Evolutionary conservation across 2,329 filamentous ascomycete genomes (phyloP).

Genomic region (Elsinoe batatas): DNA sequence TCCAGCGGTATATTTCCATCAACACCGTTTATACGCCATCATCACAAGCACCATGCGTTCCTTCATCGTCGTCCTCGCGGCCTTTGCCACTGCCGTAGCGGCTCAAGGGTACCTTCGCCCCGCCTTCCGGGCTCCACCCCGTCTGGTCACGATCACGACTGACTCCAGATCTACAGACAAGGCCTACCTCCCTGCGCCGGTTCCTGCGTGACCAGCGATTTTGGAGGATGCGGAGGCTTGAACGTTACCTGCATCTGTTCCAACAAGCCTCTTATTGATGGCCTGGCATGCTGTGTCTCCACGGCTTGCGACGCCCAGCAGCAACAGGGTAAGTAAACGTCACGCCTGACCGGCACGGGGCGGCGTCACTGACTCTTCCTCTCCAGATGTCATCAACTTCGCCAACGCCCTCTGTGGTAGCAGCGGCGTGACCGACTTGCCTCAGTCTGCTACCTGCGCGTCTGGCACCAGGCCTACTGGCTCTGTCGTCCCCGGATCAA

Average conservation of each 20-base stretch:
- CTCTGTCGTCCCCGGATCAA: neutral
- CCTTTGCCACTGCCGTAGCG: neutral
- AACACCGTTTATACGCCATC: too few relatives aligned
- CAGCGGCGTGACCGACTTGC: conserved; percentile 30
- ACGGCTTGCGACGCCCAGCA: conserved; percentile 26
- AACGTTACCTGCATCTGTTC: conserved; percentile 36
- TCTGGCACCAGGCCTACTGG: conserved; percentile 2
- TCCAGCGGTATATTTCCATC: too few relatives aligned
- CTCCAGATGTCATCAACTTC: conserved; percentile 32
- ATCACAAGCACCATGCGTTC: conserved; percentile 1
- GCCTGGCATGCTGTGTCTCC: conserved; percentile 34
- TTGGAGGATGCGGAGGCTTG: conserved; percentile 29
- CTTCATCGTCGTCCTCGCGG: neutral
- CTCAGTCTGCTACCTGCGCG: conserved; percentile 31
- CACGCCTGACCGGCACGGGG: neutral
- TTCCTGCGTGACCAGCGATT: conserved; percentile 29
- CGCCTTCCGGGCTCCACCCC: neutral
- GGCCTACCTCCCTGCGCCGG: conserved; percentile 25
- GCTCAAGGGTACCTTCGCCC: neutral
- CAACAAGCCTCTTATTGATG: conserved; percentile 27
- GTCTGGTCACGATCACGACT: neutral
- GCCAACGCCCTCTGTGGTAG: conserved; percentile 33
- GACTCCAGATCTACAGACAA: conserved; percentile 10
- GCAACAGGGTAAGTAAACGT: conserved; percentile 24
- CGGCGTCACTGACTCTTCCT: neutral